Base-by-base conservation (phyloP, 805 yeast genomes). In the Candida cerambycidarum region DNA sequence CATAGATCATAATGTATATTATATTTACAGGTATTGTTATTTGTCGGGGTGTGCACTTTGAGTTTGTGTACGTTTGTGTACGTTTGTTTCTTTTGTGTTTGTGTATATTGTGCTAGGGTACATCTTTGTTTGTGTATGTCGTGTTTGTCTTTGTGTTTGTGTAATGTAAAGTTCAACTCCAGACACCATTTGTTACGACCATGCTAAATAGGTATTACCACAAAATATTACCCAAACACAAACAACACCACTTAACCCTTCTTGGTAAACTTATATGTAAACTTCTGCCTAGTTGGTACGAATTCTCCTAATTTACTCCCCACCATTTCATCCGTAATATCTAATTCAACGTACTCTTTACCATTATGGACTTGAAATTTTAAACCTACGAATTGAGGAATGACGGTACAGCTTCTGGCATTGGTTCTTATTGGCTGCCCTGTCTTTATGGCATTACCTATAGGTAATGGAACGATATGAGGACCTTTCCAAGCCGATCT, bases 341-440 rank as follows among this genome's bases (percentile, higher is more conserved):
- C 88, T 41, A 93, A 76, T 39, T 89, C 88, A 30, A 89, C 95
- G 59, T 90, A 93, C 54, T 89, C 95, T 59, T 85, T 87, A 21
- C 99, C 99, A 65, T 93, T 93, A 67, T 93, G 99, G 27, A 93
- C 87, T 65, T 93, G 96, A 64, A 93, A 93, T 55, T 82, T 85
- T 43, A 93, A 72, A 4, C 99, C 99, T 25, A 93, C 96, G 66
- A 93, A 92, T 61, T 89, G 95, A 15, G 99, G 99, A 38, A 93
- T 70, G 42, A 93, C 87, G 14, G 98, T 93, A 59, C 98, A 93
- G 27, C 92, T 72, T 62, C 99, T 79, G 32, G 97, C 97, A 55
- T 89, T 88, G n/a, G 99, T 93, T 68, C 97, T 78, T 47, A 93
- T 87, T 3, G 98, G 96, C 1, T 87, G 77, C 14, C 86, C 86